Evolutionary conservation across 345 rosid species (phyloP).

Genomic region (Laguncularia racemosa): DNA sequence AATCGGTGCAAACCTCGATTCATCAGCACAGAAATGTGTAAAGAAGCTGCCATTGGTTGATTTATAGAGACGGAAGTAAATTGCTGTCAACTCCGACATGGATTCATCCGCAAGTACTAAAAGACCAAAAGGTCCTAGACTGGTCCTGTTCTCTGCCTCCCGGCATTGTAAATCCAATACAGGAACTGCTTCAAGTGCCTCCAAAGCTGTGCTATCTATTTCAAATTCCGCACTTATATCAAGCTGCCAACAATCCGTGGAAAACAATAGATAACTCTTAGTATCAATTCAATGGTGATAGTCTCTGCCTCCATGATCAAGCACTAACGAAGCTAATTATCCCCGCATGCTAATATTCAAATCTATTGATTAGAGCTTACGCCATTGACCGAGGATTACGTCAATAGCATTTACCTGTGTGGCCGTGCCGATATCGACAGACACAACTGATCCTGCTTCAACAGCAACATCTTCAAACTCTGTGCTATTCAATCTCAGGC

Average conservation of each 20-base stretch:
- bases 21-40: conserved; percentile 68
- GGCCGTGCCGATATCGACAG: conserved; percentile 47
- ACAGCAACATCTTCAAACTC: conserved; percentile 34
- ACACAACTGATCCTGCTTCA: conserved; percentile 53
- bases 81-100: conserved; percentile 68
- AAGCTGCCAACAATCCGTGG: conserved; percentile 37
- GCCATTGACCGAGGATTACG: too few species aligned
- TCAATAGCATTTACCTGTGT: conserved; percentile 34
- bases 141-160: conserved; percentile 39
- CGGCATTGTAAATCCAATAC: conserved; percentile 15
- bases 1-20: conserved; percentile 40
- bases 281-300: too few species aligned
- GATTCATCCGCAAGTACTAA: conserved; percentile 57
- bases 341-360: too few species aligned
- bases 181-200: conserved; percentile 6
- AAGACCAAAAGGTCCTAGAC: conserved; percentile 75
- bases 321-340: too few species aligned
- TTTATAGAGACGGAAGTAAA: conserved; percentile 46
- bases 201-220: conserved; percentile 5
- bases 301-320: too few species aligned
- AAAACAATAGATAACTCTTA: neutral
- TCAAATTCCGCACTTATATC: conserved; percentile 57
- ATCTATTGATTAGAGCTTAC: too few species aligned
- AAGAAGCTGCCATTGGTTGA: conserved; percentile 24
- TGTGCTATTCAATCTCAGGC: conserved; percentile 53